Conservation (phyloP, 2,329 filamentous ascomycete genomes). For the Stenocarpella maydis region DNA sequence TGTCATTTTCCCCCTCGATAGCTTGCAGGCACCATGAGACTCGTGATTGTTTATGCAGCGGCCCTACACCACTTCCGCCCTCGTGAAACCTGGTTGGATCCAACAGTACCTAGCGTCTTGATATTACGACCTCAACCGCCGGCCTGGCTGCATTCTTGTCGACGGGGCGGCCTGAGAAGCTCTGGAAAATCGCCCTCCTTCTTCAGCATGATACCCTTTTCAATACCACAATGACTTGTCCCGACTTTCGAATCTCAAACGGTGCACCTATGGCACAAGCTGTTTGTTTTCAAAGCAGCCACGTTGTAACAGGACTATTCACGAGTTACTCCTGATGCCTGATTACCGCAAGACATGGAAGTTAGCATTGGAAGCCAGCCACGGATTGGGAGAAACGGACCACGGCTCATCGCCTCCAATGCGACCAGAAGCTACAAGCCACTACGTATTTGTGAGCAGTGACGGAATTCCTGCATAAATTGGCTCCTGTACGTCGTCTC, state of each 20-base stretch:
- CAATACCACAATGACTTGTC: neutral
- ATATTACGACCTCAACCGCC: conserved; percentile 7
- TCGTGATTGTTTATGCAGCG: conserved; percentile 15
- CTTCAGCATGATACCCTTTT: neutral
- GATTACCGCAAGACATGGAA: neutral
- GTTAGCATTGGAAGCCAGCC: neutral
- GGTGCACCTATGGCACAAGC: no score
- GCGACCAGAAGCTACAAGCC: neutral
- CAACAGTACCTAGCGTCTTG: neutral
- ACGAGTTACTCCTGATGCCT: neutral
- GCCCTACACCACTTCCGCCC: neutral
- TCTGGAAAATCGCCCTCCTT: neutral
- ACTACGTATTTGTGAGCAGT: neutral
- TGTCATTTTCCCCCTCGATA: neutral
- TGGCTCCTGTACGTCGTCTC: neutral
- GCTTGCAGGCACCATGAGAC: neutral
- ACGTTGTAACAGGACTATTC: no score
- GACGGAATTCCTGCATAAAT: neutral
- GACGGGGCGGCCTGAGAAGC: neutral
- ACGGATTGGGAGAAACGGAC: no score
- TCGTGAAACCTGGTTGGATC: conserved; percentile 7
- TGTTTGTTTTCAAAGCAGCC: neutral
- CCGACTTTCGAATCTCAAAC: no score
- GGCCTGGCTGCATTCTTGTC: neutral
- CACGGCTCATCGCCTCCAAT: neutral